Percentiles rank a stretch among this genome's conserved stretches.
These are phyloP conservation scores for Nicotiana tomentosiformis DNA, from an alignment of 257 asterid species.

Conservation along the genomic window DNA sequence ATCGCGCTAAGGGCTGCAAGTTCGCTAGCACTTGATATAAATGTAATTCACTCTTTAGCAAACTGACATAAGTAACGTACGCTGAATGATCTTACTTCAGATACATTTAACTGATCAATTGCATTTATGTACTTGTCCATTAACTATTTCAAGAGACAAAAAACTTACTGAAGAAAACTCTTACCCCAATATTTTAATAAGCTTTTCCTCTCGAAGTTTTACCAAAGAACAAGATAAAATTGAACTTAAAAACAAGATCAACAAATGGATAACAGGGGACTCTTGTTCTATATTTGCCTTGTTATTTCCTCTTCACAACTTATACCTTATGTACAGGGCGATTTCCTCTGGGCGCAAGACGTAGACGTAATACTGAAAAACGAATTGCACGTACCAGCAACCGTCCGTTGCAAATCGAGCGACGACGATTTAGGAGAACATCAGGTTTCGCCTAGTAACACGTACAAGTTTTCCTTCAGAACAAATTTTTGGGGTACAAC, in stretches of 20 bases:
- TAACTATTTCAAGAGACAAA: too few species aligned
- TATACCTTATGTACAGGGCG: neutral
- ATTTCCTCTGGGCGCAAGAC: neutral
- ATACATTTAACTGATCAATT: too few species aligned
- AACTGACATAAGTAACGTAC: too few species aligned
- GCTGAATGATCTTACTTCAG: too few species aligned
- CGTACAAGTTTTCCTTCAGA: neutral
- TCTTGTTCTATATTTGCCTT: neutral
- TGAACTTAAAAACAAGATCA: neutral
- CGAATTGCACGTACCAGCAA: neutral
- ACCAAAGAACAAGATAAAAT: too few species aligned
- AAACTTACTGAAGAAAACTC: too few species aligned
- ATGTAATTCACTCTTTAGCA: too few species aligned
- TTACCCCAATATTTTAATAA: too few species aligned
- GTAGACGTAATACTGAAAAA: neutral
- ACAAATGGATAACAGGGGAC: neutral
- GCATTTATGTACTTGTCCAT: too few species aligned
- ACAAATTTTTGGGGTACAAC: neutral
- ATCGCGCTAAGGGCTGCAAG: too few species aligned
- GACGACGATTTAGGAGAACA: neutral
- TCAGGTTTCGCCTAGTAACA: neutral
- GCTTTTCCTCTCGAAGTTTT: too few species aligned
- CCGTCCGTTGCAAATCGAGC: neutral
- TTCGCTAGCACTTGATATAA: too few species aligned
- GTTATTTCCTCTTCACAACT: neutral